Percentiles rank a stretch among this genome's conserved stretches.
These are phyloP conservation scores for Metschnikowia anglica DNA, from an alignment of 805 yeast genomes.

Conservation along the genomic window DNA sequence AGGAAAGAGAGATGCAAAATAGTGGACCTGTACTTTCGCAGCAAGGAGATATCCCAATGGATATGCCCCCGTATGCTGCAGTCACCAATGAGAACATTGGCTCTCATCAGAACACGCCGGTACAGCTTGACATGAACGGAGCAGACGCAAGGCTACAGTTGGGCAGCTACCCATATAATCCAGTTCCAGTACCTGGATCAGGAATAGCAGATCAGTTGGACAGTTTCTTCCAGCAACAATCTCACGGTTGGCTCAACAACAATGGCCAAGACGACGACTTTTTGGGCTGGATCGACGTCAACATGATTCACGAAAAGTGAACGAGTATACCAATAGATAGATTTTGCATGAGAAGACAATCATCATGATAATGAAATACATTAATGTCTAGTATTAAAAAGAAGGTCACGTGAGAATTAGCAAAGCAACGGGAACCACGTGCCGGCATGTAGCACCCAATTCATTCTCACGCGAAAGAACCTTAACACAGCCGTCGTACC, in stretches of 20 bases:
- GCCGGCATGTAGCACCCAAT: conserved; percentile 1
- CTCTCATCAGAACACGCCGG: conserved; percentile 2
- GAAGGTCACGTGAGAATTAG: conserved; percentile 10
- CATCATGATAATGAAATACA: neutral
- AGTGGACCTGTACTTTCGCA: conserved; percentile 1
- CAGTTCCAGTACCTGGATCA: conserved; percentile 7
- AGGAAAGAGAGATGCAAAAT: neutral
- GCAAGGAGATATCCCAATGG: conserved; percentile 1
- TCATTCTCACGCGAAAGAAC: too few species aligned
- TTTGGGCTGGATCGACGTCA: conserved; percentile 90
- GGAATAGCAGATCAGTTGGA: conserved; percentile 43
- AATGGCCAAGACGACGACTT: conserved; percentile 71
- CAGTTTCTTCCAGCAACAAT: conserved; percentile 74
- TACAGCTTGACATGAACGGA: conserved; percentile 5
- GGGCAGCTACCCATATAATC: conserved; percentile 11
- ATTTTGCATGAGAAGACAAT: neutral
- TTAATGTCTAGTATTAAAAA: conserved; percentile 1
- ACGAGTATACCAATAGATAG: conserved; percentile 2
- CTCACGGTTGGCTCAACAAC: conserved; percentile 81
- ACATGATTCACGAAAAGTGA: conserved; percentile 29
- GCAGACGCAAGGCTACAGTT: conserved; percentile 11
- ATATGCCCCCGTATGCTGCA: neutral
- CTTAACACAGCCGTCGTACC: too few species aligned
- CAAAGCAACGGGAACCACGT: too few species aligned
- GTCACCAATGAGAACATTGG: conserved; percentile 1